Percentiles rank a stretch among this genome's conserved stretches.
These are phyloP conservation scores for Helotiales sp. DNA, from an alignment of 2,329 filamentous ascomycete genomes.

Conservation along the genomic window DNA sequence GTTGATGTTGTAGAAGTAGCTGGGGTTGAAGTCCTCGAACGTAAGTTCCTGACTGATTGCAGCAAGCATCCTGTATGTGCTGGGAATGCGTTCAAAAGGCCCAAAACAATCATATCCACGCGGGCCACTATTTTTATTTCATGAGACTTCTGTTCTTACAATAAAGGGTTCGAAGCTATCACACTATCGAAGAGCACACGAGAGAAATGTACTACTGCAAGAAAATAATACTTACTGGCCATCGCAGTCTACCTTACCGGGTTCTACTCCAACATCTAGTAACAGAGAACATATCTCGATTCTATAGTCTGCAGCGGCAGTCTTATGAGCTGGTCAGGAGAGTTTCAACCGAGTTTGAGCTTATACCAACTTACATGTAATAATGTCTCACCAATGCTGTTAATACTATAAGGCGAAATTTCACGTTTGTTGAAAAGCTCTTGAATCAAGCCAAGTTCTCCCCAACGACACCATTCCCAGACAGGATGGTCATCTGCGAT, in stretches of 20 bases:
- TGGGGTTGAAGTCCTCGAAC: neutral
- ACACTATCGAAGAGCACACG: no score
- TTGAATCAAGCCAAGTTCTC: neutral
- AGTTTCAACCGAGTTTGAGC: neutral
- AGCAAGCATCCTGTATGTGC: neutral
- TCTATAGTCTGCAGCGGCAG: neutral
- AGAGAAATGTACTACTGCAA: no score
- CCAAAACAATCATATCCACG: no score
- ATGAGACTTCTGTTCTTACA: no score
- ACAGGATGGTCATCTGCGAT: neutral
- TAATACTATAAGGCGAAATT: neutral
- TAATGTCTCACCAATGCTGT: neutral
- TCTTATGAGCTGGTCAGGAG: neutral
- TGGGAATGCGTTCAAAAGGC: neutral
- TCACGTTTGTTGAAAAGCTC: neutral
- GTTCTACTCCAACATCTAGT: neutral
- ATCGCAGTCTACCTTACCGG: neutral
- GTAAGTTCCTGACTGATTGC: neutral
- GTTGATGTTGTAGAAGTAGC: neutral
- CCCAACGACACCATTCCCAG: neutral
- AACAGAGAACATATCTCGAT: neutral
- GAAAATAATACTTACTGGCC: neutral
- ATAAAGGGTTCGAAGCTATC: no score
- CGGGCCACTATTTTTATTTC: no score
- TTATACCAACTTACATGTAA: neutral